Conservation (phyloP, 2,329 filamentous ascomycete genomes). For the Plenodomus lindquistii region DNA sequence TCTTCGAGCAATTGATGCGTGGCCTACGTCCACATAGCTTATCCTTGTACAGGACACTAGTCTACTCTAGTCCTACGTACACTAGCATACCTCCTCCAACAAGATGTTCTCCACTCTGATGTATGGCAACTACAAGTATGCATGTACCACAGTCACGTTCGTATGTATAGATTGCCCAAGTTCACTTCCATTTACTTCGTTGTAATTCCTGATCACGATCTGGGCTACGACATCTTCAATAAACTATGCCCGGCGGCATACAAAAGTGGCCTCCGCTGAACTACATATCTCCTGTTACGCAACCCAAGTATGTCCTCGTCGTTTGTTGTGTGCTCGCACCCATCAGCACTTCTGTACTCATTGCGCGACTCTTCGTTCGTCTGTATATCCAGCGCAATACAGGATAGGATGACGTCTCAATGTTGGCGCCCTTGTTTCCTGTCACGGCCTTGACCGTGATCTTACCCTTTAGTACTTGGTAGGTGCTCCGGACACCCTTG, state of each 20-base stretch:
- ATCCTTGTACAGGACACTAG: too few relatives aligned
- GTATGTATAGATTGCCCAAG: too few relatives aligned
- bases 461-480: conserved; percentile 13
- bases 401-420: conserved; percentile 30
- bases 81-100: too few relatives aligned
- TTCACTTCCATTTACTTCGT: too few relatives aligned
- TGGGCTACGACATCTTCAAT: too few relatives aligned
- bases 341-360: conserved; percentile 17
- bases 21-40: too few relatives aligned
- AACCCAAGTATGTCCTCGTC: conserved; percentile 15
- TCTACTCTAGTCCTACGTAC: too few relatives aligned
- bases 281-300: conserved; percentile 16
- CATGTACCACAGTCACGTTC: too few relatives aligned
- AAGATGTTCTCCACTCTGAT: too few relatives aligned
- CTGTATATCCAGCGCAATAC: conserved; percentile 21
- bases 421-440: conserved; percentile 20
- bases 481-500: conserved; percentile 4
- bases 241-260: conserved; percentile 23
- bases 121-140: too few relatives aligned
- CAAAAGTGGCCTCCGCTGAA: conserved; percentile 24
- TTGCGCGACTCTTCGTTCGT: conserved; percentile 26
- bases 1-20: too few relatives aligned
- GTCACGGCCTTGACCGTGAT: conserved; percentile 22
- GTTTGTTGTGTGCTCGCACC: conserved; percentile 22
- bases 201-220: too few relatives aligned